phyloP scores from a whole-genome alignment of 1,284 basidiomycete genomes.

The Ceratobasidium sp. region DNA sequence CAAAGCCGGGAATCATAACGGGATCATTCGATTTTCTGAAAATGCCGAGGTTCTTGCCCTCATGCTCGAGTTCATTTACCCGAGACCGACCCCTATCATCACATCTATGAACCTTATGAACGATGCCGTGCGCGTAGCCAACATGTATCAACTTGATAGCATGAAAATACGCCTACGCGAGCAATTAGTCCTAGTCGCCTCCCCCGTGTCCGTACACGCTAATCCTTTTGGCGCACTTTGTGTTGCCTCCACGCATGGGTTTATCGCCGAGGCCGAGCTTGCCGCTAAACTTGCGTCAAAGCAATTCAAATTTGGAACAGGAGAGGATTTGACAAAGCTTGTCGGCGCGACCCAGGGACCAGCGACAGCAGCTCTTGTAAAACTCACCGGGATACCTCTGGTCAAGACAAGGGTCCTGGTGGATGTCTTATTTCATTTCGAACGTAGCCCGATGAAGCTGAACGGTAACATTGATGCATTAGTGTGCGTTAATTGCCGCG shows the following conservation, averaged over 20 bases:
- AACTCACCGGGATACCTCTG: slow-evolving; percentile 3
- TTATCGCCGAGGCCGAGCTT: not conserved
- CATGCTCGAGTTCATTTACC: slow-evolving; percentile 12
- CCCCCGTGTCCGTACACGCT: not conserved
- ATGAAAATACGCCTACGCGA: slow-evolving; percentile 1
- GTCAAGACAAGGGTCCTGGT: not conserved
- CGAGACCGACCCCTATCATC: not conserved
- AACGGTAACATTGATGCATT: not conserved
- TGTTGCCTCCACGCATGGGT: not conserved
- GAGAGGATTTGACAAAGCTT: not conserved
- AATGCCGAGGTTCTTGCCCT: not conserved
- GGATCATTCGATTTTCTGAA: not conserved
- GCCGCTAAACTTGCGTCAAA: not conserved
- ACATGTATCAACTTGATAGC: not conserved
- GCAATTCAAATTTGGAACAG: not conserved
- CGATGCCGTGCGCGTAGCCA: not conserved
- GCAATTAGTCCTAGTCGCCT: not conserved
- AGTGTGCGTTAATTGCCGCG: not conserved
- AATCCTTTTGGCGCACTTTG: not conserved
- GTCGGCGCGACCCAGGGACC: not conserved
- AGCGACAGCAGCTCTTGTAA: not conserved
- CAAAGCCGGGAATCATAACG: not conserved
- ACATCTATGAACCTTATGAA: not conserved
- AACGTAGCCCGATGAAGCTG: not conserved
- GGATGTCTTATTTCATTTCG: not conserved